Conservation (phyloP, 2,329 filamentous ascomycete species). For the Colletotrichum orchidophilum region DNA sequence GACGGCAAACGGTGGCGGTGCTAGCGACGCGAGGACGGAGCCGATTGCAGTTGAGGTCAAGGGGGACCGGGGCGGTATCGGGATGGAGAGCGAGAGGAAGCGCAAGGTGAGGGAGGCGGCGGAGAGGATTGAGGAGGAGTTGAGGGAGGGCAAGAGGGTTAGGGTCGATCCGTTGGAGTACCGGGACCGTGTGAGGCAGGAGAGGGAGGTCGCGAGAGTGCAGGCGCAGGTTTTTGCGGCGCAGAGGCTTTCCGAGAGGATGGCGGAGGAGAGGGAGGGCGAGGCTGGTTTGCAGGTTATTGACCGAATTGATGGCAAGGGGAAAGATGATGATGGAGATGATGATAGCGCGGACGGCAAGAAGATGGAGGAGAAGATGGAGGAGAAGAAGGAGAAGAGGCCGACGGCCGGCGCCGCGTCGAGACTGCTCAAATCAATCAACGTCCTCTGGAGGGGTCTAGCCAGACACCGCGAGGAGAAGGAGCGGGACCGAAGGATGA, state of each 20-base stretch:
- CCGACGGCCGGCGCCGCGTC: conserved; percentile 44
- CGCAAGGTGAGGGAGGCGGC: conserved; percentile 74
- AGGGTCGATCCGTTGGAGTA: conserved; percentile 75
- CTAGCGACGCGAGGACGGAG: conserved; percentile 63
- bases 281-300: background rate
- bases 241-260: conserved; percentile 82
- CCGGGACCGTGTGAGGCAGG: conserved; percentile 74
- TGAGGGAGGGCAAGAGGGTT: conserved; percentile 67
- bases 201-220: conserved; percentile 73
- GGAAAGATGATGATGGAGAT: conserved; percentile 5
- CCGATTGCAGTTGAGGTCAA: conserved; percentile 82
- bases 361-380: no score
- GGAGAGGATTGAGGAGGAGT: conserved; percentile 50
- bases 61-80: conserved; percentile 84
- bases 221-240: conserved; percentile 80
- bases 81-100: conserved; percentile 85
- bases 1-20: conserved; percentile 39
- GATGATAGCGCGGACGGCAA: conserved; percentile 38
- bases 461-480: conserved; percentile 75
- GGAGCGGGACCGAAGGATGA: conserved; percentile 73
- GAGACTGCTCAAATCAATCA: conserved; percentile 71
- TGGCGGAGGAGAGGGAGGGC: conserved; percentile 66
- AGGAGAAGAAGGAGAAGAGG: conserved; percentile 42
- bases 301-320: background rate
- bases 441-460: conserved; percentile 82